Percentiles rank a stretch among this genome's conserved stretches.
phyloP scores from a whole-genome alignment of 805 yeast species.

The Yarrowia sp. region DNA sequence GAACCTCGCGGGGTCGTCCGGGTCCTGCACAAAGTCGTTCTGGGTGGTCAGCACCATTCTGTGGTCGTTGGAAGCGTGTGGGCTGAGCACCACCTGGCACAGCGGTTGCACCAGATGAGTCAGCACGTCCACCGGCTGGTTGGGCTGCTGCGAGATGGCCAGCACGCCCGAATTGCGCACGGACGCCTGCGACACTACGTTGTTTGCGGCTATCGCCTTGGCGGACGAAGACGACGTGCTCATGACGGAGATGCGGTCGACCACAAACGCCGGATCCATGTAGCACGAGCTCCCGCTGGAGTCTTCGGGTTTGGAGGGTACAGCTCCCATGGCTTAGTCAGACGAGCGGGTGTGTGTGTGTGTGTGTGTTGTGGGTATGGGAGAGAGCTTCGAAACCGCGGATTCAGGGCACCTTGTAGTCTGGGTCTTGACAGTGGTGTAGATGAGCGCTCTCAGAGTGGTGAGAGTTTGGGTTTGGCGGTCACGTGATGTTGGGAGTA shows the following conservation, averaged over 20 bases:
- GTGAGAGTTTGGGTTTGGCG: too few species aligned
- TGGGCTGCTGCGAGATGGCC: constrained; percentile 25
- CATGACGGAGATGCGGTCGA: constrained; percentile 30
- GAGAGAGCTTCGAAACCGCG: too few species aligned
- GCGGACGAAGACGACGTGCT: constrained; percentile 35
- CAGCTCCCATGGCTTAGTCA: constrained; percentile 13
- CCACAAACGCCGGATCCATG: constrained; percentile 36
- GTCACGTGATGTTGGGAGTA: too few species aligned
- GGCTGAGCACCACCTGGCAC: background rate
- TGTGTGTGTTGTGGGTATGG: too few species aligned
- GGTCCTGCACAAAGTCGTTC: constrained; percentile 40
- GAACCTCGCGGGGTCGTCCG: constrained; percentile 38
- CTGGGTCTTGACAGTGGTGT: too few species aligned
- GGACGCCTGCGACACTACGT: background rate
- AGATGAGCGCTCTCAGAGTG: too few species aligned
- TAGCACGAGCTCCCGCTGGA: constrained; percentile 1
- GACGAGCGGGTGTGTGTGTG: too few species aligned
- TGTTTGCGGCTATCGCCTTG: constrained; percentile 35
- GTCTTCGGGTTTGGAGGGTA: constrained; percentile 35
- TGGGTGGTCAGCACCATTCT: constrained; percentile 2
- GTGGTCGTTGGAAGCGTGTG: background rate
- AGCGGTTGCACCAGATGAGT: constrained; percentile 15
- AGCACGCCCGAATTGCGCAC: constrained; percentile 30
- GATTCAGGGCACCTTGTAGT: too few species aligned
- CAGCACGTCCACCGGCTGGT: constrained; percentile 21